Evolutionary conservation across 768 basidiomycete species (phyloP).

Genomic region (Tricholoma terreum): DNA sequence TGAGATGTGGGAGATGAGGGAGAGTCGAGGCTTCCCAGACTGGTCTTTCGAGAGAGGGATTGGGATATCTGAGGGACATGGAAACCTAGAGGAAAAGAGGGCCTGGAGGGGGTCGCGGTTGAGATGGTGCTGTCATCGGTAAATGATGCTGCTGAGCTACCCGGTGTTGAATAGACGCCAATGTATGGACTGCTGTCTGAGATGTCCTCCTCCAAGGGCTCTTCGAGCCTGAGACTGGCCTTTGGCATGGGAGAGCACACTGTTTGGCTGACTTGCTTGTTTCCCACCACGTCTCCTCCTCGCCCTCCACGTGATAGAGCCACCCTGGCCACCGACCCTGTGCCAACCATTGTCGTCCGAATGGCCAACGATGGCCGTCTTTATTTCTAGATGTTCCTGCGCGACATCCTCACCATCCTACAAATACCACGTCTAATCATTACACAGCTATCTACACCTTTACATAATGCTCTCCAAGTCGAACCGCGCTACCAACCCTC

Average conservation of each 20-base stretch:
- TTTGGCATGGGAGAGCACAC: constrained; percentile 11
- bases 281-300: too few species aligned
- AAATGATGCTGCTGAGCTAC: constrained; percentile 21
- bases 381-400: too few species aligned
- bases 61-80: constrained; percentile 12
- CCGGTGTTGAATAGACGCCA: constrained; percentile 15
- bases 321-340: too few species aligned
- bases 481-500: too few species aligned
- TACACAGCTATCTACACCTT: neutral
- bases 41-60: constrained; percentile 16
- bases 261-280: neutral
- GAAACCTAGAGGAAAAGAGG: constrained; percentile 12
- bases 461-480: neutral
- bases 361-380: too few species aligned
- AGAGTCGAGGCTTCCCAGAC: constrained; percentile 19
- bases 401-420: too few species aligned
- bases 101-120: constrained; percentile 16
- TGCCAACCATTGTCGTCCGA: too few species aligned
- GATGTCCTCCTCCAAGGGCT: constrained; percentile 24
- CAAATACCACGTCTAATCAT: neutral
- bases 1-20: constrained; percentile 22
- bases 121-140: constrained; percentile 15
- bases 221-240: constrained; percentile 17
- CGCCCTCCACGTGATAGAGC: too few species aligned
- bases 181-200: constrained; percentile 26